Conservation (phyloP, 73 alveolate species). For the Breviolum minutum region DNA sequence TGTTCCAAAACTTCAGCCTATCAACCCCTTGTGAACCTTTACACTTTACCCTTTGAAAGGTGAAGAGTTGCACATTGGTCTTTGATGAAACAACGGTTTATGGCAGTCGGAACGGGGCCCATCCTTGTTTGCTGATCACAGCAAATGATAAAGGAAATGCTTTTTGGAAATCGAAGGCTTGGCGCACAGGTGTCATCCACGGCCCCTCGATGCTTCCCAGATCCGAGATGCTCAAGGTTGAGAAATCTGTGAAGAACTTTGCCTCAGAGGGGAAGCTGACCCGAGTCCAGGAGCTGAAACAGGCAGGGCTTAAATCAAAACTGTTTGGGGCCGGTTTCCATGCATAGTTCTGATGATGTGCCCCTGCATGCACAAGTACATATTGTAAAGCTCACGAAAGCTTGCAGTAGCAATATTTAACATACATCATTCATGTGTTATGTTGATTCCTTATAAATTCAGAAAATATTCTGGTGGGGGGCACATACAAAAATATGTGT, state of each 20-base stretch:
- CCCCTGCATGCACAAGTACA: background rate
- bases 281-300: slow-evolving; percentile 42
- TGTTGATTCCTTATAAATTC: too few species aligned
- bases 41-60: background rate
- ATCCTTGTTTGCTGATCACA: background rate
- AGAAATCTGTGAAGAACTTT: background rate
- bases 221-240: slow-evolving; percentile 16
- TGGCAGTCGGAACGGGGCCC: background rate
- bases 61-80: background rate
- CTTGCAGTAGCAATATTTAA: too few species aligned
- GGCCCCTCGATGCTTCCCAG: slow-evolving; percentile 6
- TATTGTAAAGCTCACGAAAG: too few species aligned
- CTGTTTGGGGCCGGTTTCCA: background rate
- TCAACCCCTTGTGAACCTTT: background rate
- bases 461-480: too few species aligned
- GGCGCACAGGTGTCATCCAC: background rate
- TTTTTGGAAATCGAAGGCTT: background rate
- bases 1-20: background rate
- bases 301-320: background rate
- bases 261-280: slow-evolving; percentile 10
- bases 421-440: too few species aligned
- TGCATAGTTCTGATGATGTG: background rate
- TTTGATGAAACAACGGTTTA: slow-evolving; percentile 4
- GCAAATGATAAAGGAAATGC: background rate
- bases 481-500: too few species aligned